phyloP scores from a whole-genome alignment of 192 early-diverging fungal genomes.

The Backusella sp. region DNA sequence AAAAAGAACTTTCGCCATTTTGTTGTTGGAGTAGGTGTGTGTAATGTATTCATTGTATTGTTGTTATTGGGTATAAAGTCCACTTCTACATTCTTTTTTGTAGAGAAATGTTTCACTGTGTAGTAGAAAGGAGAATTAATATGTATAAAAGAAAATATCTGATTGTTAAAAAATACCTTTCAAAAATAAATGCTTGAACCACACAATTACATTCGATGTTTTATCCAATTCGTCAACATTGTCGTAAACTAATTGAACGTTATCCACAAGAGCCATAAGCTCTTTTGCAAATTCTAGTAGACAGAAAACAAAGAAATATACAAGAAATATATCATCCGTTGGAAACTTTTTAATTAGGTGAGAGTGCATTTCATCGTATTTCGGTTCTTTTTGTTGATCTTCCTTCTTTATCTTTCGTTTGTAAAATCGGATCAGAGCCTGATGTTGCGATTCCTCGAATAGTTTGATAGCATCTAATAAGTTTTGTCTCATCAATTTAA shows the following conservation, averaged over 20 bases:
- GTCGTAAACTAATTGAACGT: slow-evolving; percentile 10
- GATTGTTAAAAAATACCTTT: neutral
- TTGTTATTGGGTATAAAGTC: slow-evolving; percentile 29
- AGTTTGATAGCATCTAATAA: slow-evolving; percentile 42
- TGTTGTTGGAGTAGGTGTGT: slow-evolving; percentile 55
- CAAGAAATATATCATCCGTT: slow-evolving; percentile 65
- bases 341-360: slow-evolving; percentile 27
- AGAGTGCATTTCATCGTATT: slow-evolving; percentile 14
- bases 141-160: neutral
- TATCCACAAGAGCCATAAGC: slow-evolving; percentile 44
- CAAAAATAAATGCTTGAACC: neutral
- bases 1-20: slow-evolving; percentile 42
- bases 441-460: slow-evolving; percentile 47
- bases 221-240: neutral
- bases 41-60: slow-evolving; percentile 44
- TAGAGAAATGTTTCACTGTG: neutral
- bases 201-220: neutral
- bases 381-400: neutral
- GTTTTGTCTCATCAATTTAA: slow-evolving; percentile 28
- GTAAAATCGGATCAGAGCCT: slow-evolving; percentile 45
- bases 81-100: neutral
- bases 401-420: slow-evolving; percentile 15
- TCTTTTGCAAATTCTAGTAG: slow-evolving; percentile 72
- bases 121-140: neutral
- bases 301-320: slow-evolving; percentile 76